These are phyloP conservation scores for Lathyrus aphaca DNA, from an alignment of 306 rosid species.

Conservation along the genomic window DNA sequence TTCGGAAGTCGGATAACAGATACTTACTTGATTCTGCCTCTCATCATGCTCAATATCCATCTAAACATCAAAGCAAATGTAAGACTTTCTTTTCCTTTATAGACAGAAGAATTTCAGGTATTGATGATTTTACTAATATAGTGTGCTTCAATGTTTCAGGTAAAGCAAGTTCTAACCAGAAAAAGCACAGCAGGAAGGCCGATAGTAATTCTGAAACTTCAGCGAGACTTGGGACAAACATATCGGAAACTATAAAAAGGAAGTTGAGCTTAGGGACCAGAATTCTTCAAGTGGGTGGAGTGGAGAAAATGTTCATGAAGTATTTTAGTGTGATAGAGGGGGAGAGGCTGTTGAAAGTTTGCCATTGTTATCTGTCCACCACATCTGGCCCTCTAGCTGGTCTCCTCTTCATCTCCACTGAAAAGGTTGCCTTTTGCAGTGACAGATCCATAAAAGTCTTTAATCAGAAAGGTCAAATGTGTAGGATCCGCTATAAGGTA, in stretches of 20 bases:
- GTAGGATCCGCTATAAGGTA: constrained; percentile 44
- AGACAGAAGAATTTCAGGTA: no score
- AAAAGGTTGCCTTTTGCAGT: no score
- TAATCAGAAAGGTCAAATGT: not conserved
- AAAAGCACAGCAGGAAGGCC: constrained; percentile 18
- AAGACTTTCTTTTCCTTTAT: constrained; percentile 15
- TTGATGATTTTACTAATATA: constrained; percentile 15
- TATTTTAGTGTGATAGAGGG: no score
- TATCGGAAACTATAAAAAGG: constrained; percentile 51
- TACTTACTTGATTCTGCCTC: constrained; percentile 41
- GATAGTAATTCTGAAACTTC: constrained; percentile 25
- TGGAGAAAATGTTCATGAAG: no score
- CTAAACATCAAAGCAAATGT: constrained; percentile 41
- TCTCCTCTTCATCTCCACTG: no score
- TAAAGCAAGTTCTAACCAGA: constrained; percentile 2
- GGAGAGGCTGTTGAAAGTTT: no score
- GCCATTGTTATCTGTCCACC: no score
- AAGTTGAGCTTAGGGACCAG: constrained; percentile 39
- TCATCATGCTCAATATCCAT: constrained; percentile 32
- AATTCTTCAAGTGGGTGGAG: no score
- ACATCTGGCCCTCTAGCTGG: no score
- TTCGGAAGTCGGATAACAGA: no score
- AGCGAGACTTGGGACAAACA: not conserved
- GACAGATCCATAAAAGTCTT: no score
- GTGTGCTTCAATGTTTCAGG: constrained; percentile 26